phyloP scores from a whole-genome alignment of 768 basidiomycete species.

The Mycena capillaripes region DNA sequence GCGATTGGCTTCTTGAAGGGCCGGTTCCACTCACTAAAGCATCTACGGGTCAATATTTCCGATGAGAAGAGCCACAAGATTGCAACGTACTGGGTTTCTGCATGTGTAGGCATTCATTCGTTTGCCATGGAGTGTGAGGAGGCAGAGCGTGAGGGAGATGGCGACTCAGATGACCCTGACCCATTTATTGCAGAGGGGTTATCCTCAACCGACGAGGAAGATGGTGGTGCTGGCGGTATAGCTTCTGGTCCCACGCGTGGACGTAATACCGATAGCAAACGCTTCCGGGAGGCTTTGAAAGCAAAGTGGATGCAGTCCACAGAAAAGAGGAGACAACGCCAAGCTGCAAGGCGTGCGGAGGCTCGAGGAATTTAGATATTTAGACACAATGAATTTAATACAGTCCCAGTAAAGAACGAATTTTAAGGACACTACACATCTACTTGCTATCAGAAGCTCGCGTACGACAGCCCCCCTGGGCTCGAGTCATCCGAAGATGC shows the following conservation, averaged over 20 bases:
- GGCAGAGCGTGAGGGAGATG: constrained; percentile 27
- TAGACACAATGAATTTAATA: too few species aligned
- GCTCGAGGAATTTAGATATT: not conserved
- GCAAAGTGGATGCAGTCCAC: not conserved
- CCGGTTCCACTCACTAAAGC: constrained; percentile 5
- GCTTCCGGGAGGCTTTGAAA: constrained; percentile 20
- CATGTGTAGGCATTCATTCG: constrained; percentile 42
- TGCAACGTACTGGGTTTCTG: too few species aligned
- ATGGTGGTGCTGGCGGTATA: not conserved
- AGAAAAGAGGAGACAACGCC: not conserved
- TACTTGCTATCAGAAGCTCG: too few species aligned
- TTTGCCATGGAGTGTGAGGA: constrained; percentile 41
- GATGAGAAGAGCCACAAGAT: constrained; percentile 33
- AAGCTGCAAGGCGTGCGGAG: not conserved
- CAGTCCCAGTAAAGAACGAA: too few species aligned
- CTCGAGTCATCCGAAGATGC: too few species aligned
- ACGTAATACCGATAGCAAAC: not conserved
- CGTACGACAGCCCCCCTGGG: too few species aligned
- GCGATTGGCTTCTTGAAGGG: constrained; percentile 16
- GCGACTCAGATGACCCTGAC: constrained; percentile 1
- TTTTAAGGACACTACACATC: too few species aligned
- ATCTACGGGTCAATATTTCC: constrained; percentile 1
- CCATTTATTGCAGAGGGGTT: constrained; percentile 20
- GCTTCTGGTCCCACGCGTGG: not conserved
- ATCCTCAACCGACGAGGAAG: not conserved